Evolutionary conservation across 2,329 filamentous ascomycete genomes (phyloP), one percentile per base, ranked within the genome.

Genomic region (Aspergillus flavus): DNA sequence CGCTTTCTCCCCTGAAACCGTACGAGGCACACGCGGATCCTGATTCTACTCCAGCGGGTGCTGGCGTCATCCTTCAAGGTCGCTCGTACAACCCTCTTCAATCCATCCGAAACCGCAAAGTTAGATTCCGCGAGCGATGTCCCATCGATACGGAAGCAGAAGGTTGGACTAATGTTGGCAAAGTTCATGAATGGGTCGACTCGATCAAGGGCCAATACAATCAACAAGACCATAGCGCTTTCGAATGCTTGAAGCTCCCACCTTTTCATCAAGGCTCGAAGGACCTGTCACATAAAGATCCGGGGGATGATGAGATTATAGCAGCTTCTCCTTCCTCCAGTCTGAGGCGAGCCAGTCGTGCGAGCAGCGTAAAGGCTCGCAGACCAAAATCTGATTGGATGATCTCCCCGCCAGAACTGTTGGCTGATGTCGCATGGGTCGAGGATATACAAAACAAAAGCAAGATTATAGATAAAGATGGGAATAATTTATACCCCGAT

Each of bases 351-450:
- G 64, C 68, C 21, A 78, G 73, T 48, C 79, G 79, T 21, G 80
- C 79, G 14, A 78, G 76, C 54, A 78, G 73, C 36, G 80, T 82
- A 14, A 93, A 93, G 65, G 81, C 87, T 4, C 88, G 89, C 61
- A 87, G 93, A 56, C 89, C 91, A 1, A 87, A 92, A 63, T 88
- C 93, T 28, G 93, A 96, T 72, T 98, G 95, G 95, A 85, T 87
- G 45, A 87, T 94, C 21, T 87, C 91, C 52, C 92, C 94, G 0
- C 89, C 91, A 61, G 94, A 98, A 74, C 85, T 97, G 76, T 82
- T 98, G 54, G 94, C 94, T 5, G 95, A 99, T 80, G 85, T 91
- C 1, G 92, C 94, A 72, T 99, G 95, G 95, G 80, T 96, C 26
- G 93, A 97, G 75, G 89, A 94, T 71, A 87, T 86, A 36, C 83